Percentiles rank a stretch among this genome's conserved stretches.
Conservation (phyloP, 805 yeast species). For the Brettanomyces bruxellensis region DNA sequence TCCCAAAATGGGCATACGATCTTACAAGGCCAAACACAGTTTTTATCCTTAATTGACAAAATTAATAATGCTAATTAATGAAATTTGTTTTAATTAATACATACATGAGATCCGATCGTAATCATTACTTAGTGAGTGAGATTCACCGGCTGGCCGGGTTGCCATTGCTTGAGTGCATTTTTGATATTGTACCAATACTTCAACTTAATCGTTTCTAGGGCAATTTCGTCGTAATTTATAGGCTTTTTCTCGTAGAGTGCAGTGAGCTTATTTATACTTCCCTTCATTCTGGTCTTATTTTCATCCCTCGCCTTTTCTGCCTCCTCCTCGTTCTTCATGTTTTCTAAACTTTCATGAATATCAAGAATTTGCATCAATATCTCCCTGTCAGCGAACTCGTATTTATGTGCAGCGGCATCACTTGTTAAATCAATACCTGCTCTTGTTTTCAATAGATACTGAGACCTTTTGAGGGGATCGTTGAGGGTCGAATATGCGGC, state of each 20-base stretch:
- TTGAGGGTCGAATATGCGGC: constrained; percentile 66
- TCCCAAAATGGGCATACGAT: no score
- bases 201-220: constrained; percentile 57
- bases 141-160: constrained; percentile 55
- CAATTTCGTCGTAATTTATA: constrained; percentile 46
- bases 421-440: constrained; percentile 45
- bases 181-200: constrained; percentile 81
- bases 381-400: constrained; percentile 33
- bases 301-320: constrained; percentile 41
- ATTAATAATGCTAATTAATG: no score
- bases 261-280: constrained; percentile 36
- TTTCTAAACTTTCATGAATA: constrained; percentile 74
- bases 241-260: constrained; percentile 31
- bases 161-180: constrained; percentile 70
- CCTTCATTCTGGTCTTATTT: constrained; percentile 47
- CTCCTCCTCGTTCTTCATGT: constrained; percentile 51
- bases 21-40: no score
- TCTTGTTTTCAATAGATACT: constrained; percentile 38
- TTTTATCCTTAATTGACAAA: no score
- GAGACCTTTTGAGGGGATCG: constrained; percentile 65
- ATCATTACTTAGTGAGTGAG: constrained; percentile 43
- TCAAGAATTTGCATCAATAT: constrained; percentile 73
- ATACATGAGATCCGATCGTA: not conserved
- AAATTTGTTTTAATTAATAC: not conserved
- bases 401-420: constrained; percentile 43